Base-by-base conservation (phyloP, 164 flowering plant genomes). In the Hamamelis virginiana region DNA sequence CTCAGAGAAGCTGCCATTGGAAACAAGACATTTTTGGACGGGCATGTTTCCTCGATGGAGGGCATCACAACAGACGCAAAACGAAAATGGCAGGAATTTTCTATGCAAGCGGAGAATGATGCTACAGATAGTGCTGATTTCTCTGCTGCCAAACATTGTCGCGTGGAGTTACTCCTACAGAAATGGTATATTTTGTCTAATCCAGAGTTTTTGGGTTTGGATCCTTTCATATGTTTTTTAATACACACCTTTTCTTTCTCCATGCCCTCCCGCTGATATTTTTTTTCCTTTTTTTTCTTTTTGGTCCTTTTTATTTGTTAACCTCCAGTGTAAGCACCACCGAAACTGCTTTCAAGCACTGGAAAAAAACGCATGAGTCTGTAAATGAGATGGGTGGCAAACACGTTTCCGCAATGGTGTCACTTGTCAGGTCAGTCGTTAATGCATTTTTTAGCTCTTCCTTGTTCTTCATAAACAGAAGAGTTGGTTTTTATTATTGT, bases 111-210 rank as follows among this genome's bases (percentile, higher is more conserved):
- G 18, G 96, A 86, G 53, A 81, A 69, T 75, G 84, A 76, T 69
- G 77, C 84, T n/a, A 86, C 81, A 51, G 93, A 95, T 56, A 69
- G 72, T 79, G 92, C 86, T 70, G 93, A 86, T 74, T 87, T 84
- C 38, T 83, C 93, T 75, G 96, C 97, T 67, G 94, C 91, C 46
- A 90, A 92, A 71, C 98, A 95, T 80, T 92, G 99, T 74, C 91
- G 97, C 18, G 82, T 96, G 91, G 99, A 93, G 78, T 70, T 51
- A 48, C 82, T 92, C 25, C 59, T 91, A 59, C 96, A 90, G 74
- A 68, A 89, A 69, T 77, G 96, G 99, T 93, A 59, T 53, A 81
- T 74, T 65, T 55, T 23, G 18, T 67, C n/a, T 38, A 44, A 14
- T 68, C 13, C 8, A 18, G 12, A 66, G 14, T 22, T 62, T n/a